Conservation (phyloP, 2,329 filamentous ascomycete species). For the Pseudogymnoascus destructans region DNA sequence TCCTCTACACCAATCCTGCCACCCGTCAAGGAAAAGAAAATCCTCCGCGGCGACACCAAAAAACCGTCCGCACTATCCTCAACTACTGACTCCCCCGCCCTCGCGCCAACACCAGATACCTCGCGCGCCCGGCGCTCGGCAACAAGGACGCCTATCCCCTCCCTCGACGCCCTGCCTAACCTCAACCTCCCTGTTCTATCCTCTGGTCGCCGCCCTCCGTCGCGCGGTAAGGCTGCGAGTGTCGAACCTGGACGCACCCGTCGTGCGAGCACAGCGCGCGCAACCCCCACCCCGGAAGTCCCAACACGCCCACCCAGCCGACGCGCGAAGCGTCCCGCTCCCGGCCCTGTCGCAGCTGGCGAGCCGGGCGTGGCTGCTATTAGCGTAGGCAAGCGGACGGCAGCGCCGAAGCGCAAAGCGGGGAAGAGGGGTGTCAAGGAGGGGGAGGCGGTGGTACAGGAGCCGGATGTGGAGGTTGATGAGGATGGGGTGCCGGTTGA, state of each 20-base stretch:
- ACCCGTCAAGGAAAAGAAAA: slow-evolving; percentile 17
- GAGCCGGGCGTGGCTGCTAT: slow-evolving; percentile 36
- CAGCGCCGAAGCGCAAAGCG: slow-evolving; percentile 53
- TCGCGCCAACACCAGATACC: not conserved
- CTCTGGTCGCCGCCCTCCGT: slow-evolving; percentile 11
- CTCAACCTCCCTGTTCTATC: slow-evolving; percentile 12
- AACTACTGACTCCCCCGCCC: too few species aligned
- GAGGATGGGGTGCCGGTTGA: slow-evolving; percentile 60
- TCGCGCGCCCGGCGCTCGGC: slow-evolving; percentile 11
- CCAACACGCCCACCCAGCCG: slow-evolving; percentile 33
- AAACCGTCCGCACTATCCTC: not conserved
- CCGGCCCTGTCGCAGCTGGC: slow-evolving; percentile 48
- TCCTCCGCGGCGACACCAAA: not conserved
- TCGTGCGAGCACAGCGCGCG: slow-evolving; percentile 28
- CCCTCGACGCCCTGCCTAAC: slow-evolving; percentile 9
- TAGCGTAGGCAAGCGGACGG: slow-evolving; percentile 60
- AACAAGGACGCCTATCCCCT: slow-evolving; percentile 13
- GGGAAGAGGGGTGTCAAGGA: slow-evolving; percentile 31
- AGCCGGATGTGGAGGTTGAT: slow-evolving; percentile 44
- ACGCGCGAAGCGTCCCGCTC: slow-evolving; percentile 56
- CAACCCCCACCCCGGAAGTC: slow-evolving; percentile 31
- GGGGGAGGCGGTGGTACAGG: slow-evolving; percentile 30
- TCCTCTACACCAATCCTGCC: slow-evolving; percentile 27
- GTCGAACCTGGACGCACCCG: slow-evolving; percentile 24
- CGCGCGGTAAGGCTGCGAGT: slow-evolving; percentile 24